Conservation (phyloP, 2,329 filamentous ascomycete genomes). For the Epichloe aotearoae region DNA sequence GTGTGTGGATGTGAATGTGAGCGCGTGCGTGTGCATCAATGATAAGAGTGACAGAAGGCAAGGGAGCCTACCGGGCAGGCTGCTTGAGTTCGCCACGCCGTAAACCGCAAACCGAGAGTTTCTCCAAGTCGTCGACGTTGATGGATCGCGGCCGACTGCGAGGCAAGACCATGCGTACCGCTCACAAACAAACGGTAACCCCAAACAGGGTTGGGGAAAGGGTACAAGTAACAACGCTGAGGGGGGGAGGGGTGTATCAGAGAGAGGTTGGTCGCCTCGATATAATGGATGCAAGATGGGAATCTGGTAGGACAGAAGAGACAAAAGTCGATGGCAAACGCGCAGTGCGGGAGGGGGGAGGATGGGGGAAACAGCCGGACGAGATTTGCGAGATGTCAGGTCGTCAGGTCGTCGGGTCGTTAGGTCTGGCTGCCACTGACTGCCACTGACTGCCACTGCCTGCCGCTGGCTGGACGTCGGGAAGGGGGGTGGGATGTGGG, state of each 20-base stretch:
- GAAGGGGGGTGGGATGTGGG: too few relatives aligned
- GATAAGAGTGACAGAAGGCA: constrained; percentile 1
- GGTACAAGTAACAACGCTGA: not conserved
- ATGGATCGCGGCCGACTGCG: constrained; percentile 7
- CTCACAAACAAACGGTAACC: too few relatives aligned
- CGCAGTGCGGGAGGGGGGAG: not conserved
- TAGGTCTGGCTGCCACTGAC: not conserved
- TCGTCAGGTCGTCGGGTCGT: too few relatives aligned
- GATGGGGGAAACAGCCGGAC: not conserved
- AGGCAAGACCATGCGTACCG: constrained; percentile 18
- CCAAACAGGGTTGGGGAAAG: constrained; percentile 2
- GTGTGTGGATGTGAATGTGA: not conserved
- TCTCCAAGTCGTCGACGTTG: constrained; percentile 3
- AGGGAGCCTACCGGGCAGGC: constrained; percentile 8
- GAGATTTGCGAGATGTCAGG: constrained; percentile 13
- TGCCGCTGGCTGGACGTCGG: constrained; percentile 1
- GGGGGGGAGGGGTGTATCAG: not conserved
- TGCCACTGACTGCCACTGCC: not conserved
- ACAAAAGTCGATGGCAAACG: constrained; percentile 2
- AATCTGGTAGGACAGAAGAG: constrained; percentile 12
- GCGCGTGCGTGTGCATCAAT: not conserved
- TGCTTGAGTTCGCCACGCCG: constrained; percentile 6
- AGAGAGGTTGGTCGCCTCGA: constrained; percentile 7
- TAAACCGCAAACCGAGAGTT: not conserved
- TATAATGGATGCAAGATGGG: constrained; percentile 5